Evolutionary conservation across 768 basidiomycete genomes (phyloP).

Genomic region (Rhodotorula diobovata): DNA sequence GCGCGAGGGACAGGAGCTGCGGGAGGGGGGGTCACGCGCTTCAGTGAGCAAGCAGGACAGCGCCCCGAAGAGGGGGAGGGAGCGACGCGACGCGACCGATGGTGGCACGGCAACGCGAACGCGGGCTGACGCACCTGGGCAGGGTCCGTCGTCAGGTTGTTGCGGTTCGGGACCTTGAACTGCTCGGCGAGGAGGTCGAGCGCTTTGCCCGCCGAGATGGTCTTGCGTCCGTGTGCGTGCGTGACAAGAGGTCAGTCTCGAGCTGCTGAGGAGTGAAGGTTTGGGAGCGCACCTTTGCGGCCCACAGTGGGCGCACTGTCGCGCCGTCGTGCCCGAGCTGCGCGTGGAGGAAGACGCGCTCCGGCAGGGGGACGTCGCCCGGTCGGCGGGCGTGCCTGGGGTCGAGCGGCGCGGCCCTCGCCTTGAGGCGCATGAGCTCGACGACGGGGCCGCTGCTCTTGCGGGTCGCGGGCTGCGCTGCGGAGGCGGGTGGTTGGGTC

Average conservation of each 20-base stretch:
- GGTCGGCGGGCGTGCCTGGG: conserved; percentile 53
- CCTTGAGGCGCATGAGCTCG: conserved; percentile 70
- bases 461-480: neutral
- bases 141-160: conserved; percentile 10
- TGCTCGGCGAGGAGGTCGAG: conserved; percentile 57
- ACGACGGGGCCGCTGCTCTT: conserved; percentile 58
- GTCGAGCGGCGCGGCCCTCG: conserved; percentile 62
- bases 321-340: conserved; percentile 36
- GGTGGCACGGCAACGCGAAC: neutral
- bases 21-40: neutral
- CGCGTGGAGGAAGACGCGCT: conserved; percentile 57
- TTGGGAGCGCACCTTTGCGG: conserved; percentile 58
- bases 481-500: conserved; percentile 47
- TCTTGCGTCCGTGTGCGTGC: conserved; percentile 47
- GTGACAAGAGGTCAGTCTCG: neutral
- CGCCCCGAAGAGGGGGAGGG: neutral
- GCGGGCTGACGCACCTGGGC: neutral
- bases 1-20: conserved; percentile 14
- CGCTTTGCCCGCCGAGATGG: conserved; percentile 58
- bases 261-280: neutral
- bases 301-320: conserved; percentile 61
- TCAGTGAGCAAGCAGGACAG: neutral
- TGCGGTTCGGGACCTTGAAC: conserved; percentile 45
- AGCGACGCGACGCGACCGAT: neutral
- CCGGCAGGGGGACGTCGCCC: conserved; percentile 53